phyloP scores from a whole-genome alignment of 306 rosid species.

The Cicer pinnatifidum region DNA sequence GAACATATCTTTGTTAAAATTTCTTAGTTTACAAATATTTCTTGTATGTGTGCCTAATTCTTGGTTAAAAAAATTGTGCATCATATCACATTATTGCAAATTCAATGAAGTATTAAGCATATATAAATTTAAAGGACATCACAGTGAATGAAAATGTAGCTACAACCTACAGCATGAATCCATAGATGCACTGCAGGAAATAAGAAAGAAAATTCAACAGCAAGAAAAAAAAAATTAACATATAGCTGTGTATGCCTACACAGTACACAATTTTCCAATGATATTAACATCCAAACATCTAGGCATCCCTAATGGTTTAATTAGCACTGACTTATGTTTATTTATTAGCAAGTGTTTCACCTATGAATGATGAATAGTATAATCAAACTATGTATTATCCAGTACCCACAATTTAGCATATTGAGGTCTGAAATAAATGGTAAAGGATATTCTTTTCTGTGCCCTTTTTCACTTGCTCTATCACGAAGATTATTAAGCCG shows the following conservation, averaged over 20 bases:
- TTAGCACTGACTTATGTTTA: constrained; percentile 9
- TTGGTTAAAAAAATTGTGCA: constrained; percentile 32
- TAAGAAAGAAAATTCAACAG: constrained; percentile 14
- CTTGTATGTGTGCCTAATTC: neutral
- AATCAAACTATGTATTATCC: constrained; percentile 21
- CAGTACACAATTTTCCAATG: constrained; percentile 16
- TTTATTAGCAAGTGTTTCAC: constrained; percentile 27
- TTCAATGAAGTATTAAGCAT: constrained; percentile 35
- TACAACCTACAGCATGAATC: constrained; percentile 5
- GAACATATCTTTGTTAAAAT: constrained; percentile 35
- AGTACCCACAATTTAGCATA: constrained; percentile 22
- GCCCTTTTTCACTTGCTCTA: constrained; percentile 90
- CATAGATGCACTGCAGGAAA: constrained; percentile 16
- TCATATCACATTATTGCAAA: constrained; percentile 30
- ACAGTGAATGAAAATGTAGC: constrained; percentile 23
- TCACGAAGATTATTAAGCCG: constrained; percentile 75
- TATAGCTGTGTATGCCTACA: constrained; percentile 31
- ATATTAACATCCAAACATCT: constrained; percentile 36
- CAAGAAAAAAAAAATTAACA: constrained; percentile 19
- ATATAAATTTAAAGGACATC: neutral
- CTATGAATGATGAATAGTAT: constrained; percentile 32
- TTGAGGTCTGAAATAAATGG: constrained; percentile 34
- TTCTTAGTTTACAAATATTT: constrained; percentile 31
- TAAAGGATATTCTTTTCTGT: constrained; percentile 92
- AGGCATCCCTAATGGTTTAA: constrained; percentile 20